A percentile compares a stretch with the other conserved stretches of the same genome.
Evolutionary conservation across 2,329 filamentous ascomycete species (phyloP).

Genomic region (Colletotrichum eleusines): DNA sequence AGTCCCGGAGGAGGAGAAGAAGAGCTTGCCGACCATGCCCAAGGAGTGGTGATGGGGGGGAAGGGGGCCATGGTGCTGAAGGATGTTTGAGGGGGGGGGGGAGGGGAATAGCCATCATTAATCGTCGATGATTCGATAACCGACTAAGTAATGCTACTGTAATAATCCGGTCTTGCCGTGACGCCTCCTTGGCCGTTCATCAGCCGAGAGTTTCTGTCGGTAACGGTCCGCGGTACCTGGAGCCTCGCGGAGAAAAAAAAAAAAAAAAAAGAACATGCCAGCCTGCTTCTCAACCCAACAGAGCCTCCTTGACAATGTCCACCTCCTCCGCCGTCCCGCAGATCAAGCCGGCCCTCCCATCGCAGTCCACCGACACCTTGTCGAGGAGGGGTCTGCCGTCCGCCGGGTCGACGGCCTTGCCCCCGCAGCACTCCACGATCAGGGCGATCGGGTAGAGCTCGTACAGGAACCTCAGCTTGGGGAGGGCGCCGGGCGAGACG

Average conservation of each 20-base stretch:
- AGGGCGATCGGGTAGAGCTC: conserved; percentile 72
- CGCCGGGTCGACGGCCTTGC: conserved; percentile 64
- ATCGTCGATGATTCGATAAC: not conserved
- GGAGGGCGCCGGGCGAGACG: conserved; percentile 61
- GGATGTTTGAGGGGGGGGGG: no score
- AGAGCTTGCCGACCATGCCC: not conserved
- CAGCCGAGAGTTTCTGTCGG: not conserved
- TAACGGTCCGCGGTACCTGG: no score
- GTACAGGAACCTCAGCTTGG: conserved; percentile 70
- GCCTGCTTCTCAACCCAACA: conserved; percentile 33
- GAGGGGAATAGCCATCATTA: not conserved
- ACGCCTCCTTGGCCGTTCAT: not conserved
- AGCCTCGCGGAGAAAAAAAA: no score
- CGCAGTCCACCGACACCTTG: conserved; percentile 53
- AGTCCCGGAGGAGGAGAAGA: conserved; percentile 27
- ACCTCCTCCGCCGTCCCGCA: conserved; percentile 66
- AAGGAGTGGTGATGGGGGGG: conserved; percentile 24
- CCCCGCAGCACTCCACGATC: conserved; percentile 70
- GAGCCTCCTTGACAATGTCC: conserved; percentile 48
- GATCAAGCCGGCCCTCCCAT: conserved; percentile 63
- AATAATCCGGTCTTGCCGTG: not conserved
- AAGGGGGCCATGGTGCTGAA: not conserved
- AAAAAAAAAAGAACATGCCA: no score
- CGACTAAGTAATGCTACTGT: not conserved
- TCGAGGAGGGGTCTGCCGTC: conserved; percentile 58